These are phyloP conservation scores for Passalora sequoiae DNA, from an alignment of 2,329 filamentous ascomycete species.

Conservation along the genomic window DNA sequence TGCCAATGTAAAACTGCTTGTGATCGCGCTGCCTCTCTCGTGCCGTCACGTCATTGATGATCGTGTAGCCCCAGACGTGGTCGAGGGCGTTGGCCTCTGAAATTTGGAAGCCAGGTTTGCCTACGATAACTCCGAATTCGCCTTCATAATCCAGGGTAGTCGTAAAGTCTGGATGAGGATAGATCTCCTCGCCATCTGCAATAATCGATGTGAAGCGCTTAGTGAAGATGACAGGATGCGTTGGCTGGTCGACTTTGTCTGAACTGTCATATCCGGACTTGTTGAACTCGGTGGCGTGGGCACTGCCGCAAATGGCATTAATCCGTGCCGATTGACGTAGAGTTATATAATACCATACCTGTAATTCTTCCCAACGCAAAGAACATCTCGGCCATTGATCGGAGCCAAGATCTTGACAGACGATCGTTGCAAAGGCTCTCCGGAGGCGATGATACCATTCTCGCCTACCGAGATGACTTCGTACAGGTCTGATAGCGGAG, in stretches of 20 bases:
- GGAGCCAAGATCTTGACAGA: constrained; percentile 44
- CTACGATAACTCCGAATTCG: constrained; percentile 54
- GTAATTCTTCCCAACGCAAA: constrained; percentile 56
- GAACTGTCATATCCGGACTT: constrained; percentile 51
- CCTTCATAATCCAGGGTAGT: constrained; percentile 51
- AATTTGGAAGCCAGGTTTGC: constrained; percentile 45
- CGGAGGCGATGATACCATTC: constrained; percentile 35
- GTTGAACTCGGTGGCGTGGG: constrained; percentile 56
- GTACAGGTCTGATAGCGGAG: constrained; percentile 45
- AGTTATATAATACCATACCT: too few relatives aligned
- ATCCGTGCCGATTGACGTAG: too few relatives aligned
- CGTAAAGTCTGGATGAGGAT: constrained; percentile 46
- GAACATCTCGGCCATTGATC: constrained; percentile 48
- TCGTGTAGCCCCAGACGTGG: constrained; percentile 54
- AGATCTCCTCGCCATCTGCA: constrained; percentile 45
- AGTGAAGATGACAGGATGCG: constrained; percentile 54
- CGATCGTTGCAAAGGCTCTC: constrained; percentile 33
- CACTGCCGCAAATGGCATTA: too few relatives aligned
- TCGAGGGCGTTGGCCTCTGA: constrained; percentile 43
- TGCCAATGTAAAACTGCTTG: constrained; percentile 58
- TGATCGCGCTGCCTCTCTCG: constrained; percentile 48
- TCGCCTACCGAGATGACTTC: constrained; percentile 49
- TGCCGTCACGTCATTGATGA: constrained; percentile 55
- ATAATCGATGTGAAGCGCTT: constrained; percentile 52
- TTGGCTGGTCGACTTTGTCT: constrained; percentile 50